Percentiles rank a stretch among this genome's conserved stretches.
phyloP scores from a whole-genome alignment of 257 asterid genomes.

The Fraxinus pennsylvanica region DNA sequence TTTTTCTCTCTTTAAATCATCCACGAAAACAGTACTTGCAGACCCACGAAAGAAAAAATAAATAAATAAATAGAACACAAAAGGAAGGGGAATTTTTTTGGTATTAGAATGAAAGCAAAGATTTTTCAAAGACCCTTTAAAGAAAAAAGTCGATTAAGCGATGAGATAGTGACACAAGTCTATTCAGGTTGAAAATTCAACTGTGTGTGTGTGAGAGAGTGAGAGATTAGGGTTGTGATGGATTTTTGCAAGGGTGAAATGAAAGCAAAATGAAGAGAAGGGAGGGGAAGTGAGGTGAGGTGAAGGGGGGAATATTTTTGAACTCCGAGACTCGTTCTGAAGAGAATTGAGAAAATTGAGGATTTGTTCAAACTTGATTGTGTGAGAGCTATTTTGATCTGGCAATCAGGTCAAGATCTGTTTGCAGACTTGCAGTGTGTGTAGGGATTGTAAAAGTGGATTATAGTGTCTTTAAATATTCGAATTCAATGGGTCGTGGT shows the following conservation, averaged over 20 bases:
- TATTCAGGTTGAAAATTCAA: conserved; percentile 26
- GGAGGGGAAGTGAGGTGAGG: too few relatives aligned
- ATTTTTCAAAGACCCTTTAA: conserved; percentile 26
- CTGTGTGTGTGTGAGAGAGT: not conserved
- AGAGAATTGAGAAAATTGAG: not conserved
- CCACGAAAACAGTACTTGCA: not conserved
- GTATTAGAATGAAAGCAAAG: conserved; percentile 17
- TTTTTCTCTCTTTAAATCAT: conserved; percentile 18
- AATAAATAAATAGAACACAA: not conserved
- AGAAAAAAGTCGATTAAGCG: conserved; percentile 24
- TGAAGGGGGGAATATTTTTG: conserved; percentile 24
- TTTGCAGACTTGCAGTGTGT: not conserved
- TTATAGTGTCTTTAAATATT: too few relatives aligned
- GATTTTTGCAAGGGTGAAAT: not conserved
- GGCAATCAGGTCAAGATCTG: not conserved
- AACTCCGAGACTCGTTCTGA: conserved; percentile 16
- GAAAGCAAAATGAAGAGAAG: conserved; percentile 10
- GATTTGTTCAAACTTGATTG: not conserved
- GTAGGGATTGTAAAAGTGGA: not conserved
- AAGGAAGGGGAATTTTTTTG: conserved; percentile 12
- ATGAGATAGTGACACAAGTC: conserved; percentile 15
- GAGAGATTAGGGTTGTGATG: not conserved
- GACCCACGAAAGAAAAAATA: conserved; percentile 9
- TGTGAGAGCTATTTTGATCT: not conserved
- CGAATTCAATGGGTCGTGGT: fast-evolving